These are phyloP conservation scores for Puya raimondii DNA, from an alignment of 176 grass and related monocot genomes.

Conservation along the genomic window DNA sequence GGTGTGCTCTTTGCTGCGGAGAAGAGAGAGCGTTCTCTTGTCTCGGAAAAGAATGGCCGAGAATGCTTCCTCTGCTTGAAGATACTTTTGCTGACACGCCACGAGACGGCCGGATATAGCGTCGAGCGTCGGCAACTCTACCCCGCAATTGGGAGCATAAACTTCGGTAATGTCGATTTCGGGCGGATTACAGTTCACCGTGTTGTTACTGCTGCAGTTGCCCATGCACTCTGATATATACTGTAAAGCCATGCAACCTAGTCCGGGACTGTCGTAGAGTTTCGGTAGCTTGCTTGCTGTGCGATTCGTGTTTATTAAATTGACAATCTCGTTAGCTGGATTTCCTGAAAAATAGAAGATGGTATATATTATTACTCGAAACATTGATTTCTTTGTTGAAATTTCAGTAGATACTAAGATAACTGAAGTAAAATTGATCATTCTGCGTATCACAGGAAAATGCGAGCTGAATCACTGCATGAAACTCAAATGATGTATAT, in stretches of 20 bases:
- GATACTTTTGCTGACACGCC: slow-evolving; percentile 41
- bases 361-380: not conserved
- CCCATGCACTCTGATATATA: slow-evolving; percentile 49
- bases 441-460: too few species aligned
- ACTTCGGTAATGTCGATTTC: slow-evolving; percentile 81
- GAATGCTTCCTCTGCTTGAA: slow-evolving; percentile 29
- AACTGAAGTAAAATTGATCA: too few species aligned
- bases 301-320: slow-evolving; percentile 57
- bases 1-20: slow-evolving; percentile 52
- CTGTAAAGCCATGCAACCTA: slow-evolving; percentile 93
- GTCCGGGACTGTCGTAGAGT: slow-evolving; percentile 49
- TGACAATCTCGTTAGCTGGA: slow-evolving; percentile 63
- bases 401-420: too few species aligned
- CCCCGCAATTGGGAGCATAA: slow-evolving; percentile 85
- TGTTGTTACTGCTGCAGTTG: slow-evolving; percentile 38
- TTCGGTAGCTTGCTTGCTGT: slow-evolving; percentile 40
- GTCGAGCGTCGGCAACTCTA: slow-evolving; percentile 82
- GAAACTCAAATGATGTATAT: too few species aligned
- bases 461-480: too few species aligned
- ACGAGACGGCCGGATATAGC: slow-evolving; percentile 43
- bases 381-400: too few species aligned
- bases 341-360: slow-evolving; percentile 37
- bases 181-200: slow-evolving; percentile 40
- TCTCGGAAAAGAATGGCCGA: slow-evolving; percentile 20
- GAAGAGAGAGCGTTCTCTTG: slow-evolving; percentile 20